Base-by-base conservation (phyloP, 257 asterid species). In the Solanum bulbocastanum region DNA sequence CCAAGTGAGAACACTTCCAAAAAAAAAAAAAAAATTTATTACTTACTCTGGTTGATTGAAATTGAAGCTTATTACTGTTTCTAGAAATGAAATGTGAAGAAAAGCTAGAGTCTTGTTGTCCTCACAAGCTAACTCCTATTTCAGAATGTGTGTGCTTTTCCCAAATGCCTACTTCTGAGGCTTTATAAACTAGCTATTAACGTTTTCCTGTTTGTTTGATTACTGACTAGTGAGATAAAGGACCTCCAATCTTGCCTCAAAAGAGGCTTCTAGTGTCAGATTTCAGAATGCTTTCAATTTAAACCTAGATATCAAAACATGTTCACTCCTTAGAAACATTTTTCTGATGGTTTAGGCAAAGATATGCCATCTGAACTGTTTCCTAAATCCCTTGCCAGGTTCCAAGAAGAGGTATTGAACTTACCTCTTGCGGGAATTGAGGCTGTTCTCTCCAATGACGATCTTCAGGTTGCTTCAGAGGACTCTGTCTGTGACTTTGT, bases 381-480 rank as follows among this genome's bases (percentile, higher is more conserved):
- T 27, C 27, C 85, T 81, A 46, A 46, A 81, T 32, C 49, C 84
- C 69, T 86, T 86, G 35, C 71, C 83, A 86, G 88, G 88, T 86
- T 86, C 88, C 88, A 72, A 86, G 72, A 33, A 62, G 84, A 86
- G 83, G 84, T 86, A 30, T 39, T 86, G 84, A 86, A 86, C 73
- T 86, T 86, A 49, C 88, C 88, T 72, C 84, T 86, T 33, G 88
- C 40, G n/a, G 88, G 84, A 49, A 73, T 86, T 73, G 88, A 49
- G 88, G 89, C 89, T 22, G 78, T 87, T 33, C 87, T 87, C 37
- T 49, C 85, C 69, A 88, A 65, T 58, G 90, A 88, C n/a, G 79
- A 49, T 23, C 87, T 88, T 46, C 90, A 71, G 49, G 62, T 88
- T 83, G 85, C 90, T 66, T 88, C 90, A 16, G 90, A 88, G 72